These are phyloP conservation scores for Acacia pycnantha DNA, from an alignment of 331 rosid species.

Conservation along the genomic window DNA sequence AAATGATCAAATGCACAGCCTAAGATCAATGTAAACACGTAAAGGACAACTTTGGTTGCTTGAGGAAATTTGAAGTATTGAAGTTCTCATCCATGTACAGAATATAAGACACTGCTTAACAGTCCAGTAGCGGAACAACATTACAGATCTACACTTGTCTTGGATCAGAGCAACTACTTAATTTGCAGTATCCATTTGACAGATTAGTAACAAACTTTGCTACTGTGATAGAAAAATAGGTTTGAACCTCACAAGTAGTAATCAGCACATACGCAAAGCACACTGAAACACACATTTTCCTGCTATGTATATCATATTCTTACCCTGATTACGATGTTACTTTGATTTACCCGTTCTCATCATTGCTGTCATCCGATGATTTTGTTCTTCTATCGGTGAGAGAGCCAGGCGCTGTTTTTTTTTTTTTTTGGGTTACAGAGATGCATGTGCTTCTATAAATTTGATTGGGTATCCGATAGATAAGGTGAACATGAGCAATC, in stretches of 20 bases:
- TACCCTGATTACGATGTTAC: neutral
- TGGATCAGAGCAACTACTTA: neutral
- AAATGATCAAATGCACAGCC: neutral
- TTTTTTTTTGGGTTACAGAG: neutral
- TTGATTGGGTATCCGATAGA: neutral
- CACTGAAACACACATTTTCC: neutral
- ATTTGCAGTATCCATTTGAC: neutral
- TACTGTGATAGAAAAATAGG: neutral
- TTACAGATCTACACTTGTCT: neutral
- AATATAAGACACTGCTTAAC: neutral
- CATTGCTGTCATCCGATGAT: neutral
- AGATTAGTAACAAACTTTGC: neutral
- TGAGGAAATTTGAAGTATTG: neutral
- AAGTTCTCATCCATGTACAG: neutral
- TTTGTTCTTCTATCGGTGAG: neutral
- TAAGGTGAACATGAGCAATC: neutral
- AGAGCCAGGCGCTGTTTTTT: neutral
- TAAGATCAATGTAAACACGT: neutral
- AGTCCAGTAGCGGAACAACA: neutral
- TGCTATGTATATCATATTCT: neutral
- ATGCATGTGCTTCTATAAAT: neutral
- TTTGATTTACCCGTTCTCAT: neutral
- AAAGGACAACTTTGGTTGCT: slow-evolving; percentile 4
- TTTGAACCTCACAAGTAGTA: neutral
- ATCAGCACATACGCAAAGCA: neutral